Percentiles rank a stretch among this genome's conserved stretches.
Evolutionary conservation across 2,329 filamentous ascomycete genomes (phyloP).

Genomic region (Blastomyces parvus): DNA sequence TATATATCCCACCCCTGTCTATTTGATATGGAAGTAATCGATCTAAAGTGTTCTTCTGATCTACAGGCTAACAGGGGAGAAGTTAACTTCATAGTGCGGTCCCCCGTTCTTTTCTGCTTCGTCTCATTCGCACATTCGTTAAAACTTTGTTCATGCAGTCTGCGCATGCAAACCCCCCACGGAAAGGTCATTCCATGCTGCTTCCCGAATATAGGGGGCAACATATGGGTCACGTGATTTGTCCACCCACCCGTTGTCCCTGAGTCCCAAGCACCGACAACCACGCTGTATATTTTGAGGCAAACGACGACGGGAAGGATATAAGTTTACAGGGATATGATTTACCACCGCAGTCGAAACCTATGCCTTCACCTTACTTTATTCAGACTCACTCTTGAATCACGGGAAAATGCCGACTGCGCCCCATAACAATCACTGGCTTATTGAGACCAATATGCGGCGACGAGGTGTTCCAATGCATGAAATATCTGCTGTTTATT

Average conservation of each 20-base stretch:
- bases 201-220: neutral
- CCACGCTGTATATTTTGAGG: neutral
- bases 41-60: neutral
- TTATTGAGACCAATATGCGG: constrained; percentile 1
- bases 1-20: neutral
- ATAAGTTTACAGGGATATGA: too few species aligned
- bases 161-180: neutral
- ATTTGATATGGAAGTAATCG: neutral
- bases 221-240: neutral
- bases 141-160: neutral
- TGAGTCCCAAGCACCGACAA: neutral
- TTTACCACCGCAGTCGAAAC: neutral
- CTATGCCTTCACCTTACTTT: neutral
- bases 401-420: neutral
- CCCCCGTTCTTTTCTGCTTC: neutral
- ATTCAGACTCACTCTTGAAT: neutral
- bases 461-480: neutral
- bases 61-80: neutral
- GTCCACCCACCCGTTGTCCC: neutral
- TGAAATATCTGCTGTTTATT: neutral
- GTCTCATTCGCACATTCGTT: neutral
- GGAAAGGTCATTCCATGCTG: neutral
- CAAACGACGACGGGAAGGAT: neutral
- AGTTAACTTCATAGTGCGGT: neutral
- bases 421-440: neutral